Evolutionary conservation across 129 eudicot species (phyloP).

Genomic region (Pulicaria dysenterica): DNA sequence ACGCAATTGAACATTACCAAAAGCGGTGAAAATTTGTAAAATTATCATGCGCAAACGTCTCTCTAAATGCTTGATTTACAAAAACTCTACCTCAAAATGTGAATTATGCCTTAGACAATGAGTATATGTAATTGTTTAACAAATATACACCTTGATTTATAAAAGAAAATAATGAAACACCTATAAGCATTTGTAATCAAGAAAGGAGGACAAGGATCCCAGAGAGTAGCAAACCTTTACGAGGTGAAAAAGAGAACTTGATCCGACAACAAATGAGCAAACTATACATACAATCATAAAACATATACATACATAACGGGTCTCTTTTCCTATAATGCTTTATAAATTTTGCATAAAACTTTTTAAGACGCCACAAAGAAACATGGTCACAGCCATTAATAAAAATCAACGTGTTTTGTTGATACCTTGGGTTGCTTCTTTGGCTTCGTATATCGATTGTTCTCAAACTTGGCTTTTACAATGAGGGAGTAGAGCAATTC

Average conservation of each 20-base stretch:
- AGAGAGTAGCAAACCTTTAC: not conserved
- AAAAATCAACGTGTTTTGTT: conserved; percentile 72
- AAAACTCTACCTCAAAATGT: too few relatives aligned
- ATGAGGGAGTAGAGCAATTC: conserved; percentile 82
- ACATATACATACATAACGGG: not conserved
- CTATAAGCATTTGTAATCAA: too few relatives aligned
- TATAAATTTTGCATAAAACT: conserved; percentile 11
- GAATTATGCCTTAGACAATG: too few relatives aligned
- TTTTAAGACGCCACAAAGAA: not conserved
- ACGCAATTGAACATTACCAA: too few relatives aligned
- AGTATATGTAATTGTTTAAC: too few relatives aligned
- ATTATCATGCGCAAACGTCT: too few relatives aligned
- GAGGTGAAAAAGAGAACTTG: not conserved
- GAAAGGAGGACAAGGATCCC: too few relatives aligned
- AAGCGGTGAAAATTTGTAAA: too few relatives aligned
- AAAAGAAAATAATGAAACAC: too few relatives aligned
- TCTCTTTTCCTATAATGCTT: conserved; percentile 19
- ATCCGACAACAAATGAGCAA: not conserved
- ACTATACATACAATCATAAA: not conserved
- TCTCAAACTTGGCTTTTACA: conserved; percentile 83
- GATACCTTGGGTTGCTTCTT: conserved; percentile 68
- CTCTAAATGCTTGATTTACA: too few relatives aligned
- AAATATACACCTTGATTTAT: too few relatives aligned
- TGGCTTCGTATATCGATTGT: conserved; percentile 77
- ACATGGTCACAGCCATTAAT: conserved; percentile 24